Percentiles rank a stretch among this genome's conserved stretches.
phyloP scores from a whole-genome alignment of 2,329 filamentous ascomycete species.

The Teratosphaeria pseudoeucalypti region DNA sequence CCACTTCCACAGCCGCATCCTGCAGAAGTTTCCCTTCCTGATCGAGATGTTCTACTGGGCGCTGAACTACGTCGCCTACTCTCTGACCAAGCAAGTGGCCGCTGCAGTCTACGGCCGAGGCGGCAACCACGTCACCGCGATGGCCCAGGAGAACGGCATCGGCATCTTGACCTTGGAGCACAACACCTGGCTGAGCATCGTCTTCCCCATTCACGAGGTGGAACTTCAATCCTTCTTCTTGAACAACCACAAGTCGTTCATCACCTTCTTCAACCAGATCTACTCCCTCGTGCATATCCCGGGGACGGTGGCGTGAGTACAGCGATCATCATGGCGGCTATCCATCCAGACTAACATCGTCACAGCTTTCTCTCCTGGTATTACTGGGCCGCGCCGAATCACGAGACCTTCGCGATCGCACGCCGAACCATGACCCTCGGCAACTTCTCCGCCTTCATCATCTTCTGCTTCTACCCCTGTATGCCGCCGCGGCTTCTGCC shows the following conservation, averaged over 20 bases:
- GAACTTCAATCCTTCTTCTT: slow-evolving; percentile 49
- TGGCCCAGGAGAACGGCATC: slow-evolving; percentile 46
- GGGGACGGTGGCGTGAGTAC: slow-evolving; percentile 45
- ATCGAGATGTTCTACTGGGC: slow-evolving; percentile 68
- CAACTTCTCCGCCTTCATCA: slow-evolving; percentile 44
- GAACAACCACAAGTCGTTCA: slow-evolving; percentile 40
- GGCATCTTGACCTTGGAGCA: slow-evolving; percentile 47
- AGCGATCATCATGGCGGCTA: neutral
- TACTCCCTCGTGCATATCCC: slow-evolving; percentile 53
- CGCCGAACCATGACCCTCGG: slow-evolving; percentile 40
- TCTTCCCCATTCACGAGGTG: slow-evolving; percentile 44
- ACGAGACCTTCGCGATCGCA: slow-evolving; percentile 33
- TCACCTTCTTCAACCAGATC: slow-evolving; percentile 48
- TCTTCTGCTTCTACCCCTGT: slow-evolving; percentile 44
- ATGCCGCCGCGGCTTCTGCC: slow-evolving; percentile 43
- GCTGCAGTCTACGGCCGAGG: slow-evolving; percentile 16
- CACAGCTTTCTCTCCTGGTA: slow-evolving; percentile 53
- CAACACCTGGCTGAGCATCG: slow-evolving; percentile 37
- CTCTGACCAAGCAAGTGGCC: slow-evolving; percentile 36
- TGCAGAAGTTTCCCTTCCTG: slow-evolving; percentile 59
- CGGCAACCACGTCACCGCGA: slow-evolving; percentile 45
- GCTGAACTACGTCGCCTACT: slow-evolving; percentile 55
- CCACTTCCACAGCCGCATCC: slow-evolving; percentile 50
- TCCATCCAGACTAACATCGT: slow-evolving; percentile 2
- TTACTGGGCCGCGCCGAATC: slow-evolving; percentile 47